Evolutionary conservation across 257 asterid species (phyloP), one percentile per base, ranked within the genome.

Genomic region (Euphrasia confusa): DNA sequence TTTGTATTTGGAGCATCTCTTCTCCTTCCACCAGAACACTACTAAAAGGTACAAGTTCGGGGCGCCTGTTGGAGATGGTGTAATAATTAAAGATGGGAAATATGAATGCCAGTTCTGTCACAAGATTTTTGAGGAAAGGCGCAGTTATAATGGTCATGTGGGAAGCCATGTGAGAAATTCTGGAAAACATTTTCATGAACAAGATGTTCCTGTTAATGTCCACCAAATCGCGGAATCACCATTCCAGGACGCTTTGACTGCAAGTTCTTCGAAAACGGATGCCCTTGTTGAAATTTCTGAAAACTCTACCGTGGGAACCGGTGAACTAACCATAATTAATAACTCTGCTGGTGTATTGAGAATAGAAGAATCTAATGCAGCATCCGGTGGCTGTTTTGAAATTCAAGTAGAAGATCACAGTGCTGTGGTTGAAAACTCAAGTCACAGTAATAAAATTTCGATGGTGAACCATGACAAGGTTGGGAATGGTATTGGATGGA

Each of bases 31-130:
- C 77, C 88, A 82, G 77, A 90, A 79, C 77, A 81, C 95, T 54
- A 83, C 92, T 17, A 93, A 82, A 73, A 84, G 90, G 73, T 80
- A 76, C 82, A 89, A 71, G 68, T 57, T 82, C 53, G 88, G 95
- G 81, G 73, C 79, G 5, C 71, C 89, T 63, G 79, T 89, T 52
- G 90, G 87, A 33, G 96, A 89, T 56, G 96, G 95, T 26, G 94
- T 85, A 64, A 85, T 93, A 54, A 79, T 84, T 52, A 84, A 62
- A 79, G 94, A 87, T 69, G 95, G 97, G 50, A 84, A 87, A 76
- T 92, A 73, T 50, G 95, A 88, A 76, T 88, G 98, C 77, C 97
- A 88, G 69, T 84, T 86, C 77, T 88, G 98, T 75, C 97, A 91
- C 80, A 86, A 88, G 82, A 83, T 88, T 56, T 91, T 91, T 71